Conservation (phyloP, 352 stramenopile species). For the Globisporangium megalacanthum region DNA sequence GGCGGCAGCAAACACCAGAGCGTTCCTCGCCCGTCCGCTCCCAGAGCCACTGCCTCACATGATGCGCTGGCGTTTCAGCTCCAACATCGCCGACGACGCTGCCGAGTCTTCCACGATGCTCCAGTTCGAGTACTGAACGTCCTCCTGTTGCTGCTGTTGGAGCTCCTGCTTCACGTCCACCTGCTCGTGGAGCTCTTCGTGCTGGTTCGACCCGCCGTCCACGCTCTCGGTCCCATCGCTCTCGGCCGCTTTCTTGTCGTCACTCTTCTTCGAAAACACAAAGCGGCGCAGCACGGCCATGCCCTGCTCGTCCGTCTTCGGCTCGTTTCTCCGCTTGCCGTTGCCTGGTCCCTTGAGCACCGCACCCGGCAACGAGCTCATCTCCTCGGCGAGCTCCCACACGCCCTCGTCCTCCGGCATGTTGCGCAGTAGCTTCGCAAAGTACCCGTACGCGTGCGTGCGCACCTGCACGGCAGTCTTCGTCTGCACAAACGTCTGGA, state of each 20-base stretch:
- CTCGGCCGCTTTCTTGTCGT: slow-evolving; percentile 31
- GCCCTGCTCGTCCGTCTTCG: slow-evolving; percentile 78
- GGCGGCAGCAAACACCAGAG: background rate
- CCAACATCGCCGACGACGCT: slow-evolving; percentile 29
- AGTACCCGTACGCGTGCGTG: slow-evolving; percentile 86
- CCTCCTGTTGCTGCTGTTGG: background rate
- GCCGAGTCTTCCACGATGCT: slow-evolving; percentile 27
- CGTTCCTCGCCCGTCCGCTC: background rate
- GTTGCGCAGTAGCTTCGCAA: slow-evolving; percentile 80
- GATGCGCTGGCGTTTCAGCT: slow-evolving; percentile 32
- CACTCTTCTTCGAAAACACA: slow-evolving; percentile 74
- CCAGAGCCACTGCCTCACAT: slow-evolving; percentile 11
- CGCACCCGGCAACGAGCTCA: slow-evolving; percentile 68
- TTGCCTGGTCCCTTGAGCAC: slow-evolving; percentile 72
- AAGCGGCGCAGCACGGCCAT: slow-evolving; percentile 83
- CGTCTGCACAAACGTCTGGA: slow-evolving; percentile 81
- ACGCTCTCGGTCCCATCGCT: background rate
- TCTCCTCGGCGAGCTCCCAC: slow-evolving; percentile 75
- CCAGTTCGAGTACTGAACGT: slow-evolving; percentile 11
- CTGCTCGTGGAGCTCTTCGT: background rate
- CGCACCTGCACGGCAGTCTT: slow-evolving; percentile 83
- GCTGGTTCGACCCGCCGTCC: background rate
- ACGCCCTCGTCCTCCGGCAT: slow-evolving; percentile 82
- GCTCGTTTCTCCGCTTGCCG: slow-evolving; percentile 71
- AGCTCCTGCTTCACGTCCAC: background rate